Evolutionary conservation across 768 basidiomycete genomes (phyloP), one percentile per base, ranked within the genome.

Genomic region (Boletus vermiculosoides): DNA sequence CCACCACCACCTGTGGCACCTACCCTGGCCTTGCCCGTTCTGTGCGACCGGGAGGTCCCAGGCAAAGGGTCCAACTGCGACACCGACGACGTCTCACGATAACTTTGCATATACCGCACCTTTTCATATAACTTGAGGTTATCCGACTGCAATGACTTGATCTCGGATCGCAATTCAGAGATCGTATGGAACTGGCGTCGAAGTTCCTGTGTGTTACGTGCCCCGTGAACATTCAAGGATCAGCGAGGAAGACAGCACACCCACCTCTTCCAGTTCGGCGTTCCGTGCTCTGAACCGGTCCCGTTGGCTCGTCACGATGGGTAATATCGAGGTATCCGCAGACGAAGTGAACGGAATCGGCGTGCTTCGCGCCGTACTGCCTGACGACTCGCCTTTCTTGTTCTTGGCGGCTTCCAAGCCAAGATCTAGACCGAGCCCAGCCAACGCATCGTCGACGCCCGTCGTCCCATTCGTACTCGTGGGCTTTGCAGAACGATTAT

Each of bases 101-200:
- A 99, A 59, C 89, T 92, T 71, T 98, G 95, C 87, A 98, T 97
- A 71, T 98, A 98, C 58, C 95, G 86, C 50, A 98, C 95, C 77
- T 98, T 99, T 74, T 98, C 97, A 73, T 98, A 98, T 57, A 98
- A 77, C 72, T 99, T 98, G 45, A 99, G 83, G 70, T 98, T 99
- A 73, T 98, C 97, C 1, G 87, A 80, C 73, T 98, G 96, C 39
- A 99, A 80, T 53, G 83, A 85, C 71, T 95, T 94, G 74, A 94
- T 86, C 74, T 98, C 97, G 25, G 86, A 76, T 18, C 95, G 87
- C n/a, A 98, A 78, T 66, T 97, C 95, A 0, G 94, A 93, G 57
- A 98, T 95, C 56, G 87, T 83, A 58, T 94, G 92, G 77, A 90
- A 96, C 73, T 98, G 97, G 63, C 91, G 94, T 47, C 94, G 88